These are phyloP conservation scores for Colletotrichum ledebouriae DNA, from an alignment of 2,329 filamentous ascomycete species.

Conservation along the genomic window DNA sequence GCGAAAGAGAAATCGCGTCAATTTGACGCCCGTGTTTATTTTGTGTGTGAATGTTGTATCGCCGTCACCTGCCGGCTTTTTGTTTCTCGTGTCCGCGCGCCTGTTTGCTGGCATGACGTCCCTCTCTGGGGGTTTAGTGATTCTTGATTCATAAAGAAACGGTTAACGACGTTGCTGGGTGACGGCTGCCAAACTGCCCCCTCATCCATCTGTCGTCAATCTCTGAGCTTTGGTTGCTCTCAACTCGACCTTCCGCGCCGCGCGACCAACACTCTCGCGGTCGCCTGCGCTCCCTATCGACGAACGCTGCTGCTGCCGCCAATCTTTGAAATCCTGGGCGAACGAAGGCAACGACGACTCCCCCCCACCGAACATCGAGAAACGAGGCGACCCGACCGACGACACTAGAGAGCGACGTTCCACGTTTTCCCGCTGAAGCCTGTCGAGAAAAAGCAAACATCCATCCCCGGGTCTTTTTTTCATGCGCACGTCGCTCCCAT, in stretches of 20 bases:
- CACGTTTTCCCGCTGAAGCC: slow-evolving; percentile 32
- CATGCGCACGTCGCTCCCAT: slow-evolving; percentile 8
- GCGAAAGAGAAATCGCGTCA: slow-evolving; percentile 8
- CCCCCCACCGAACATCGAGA: too few relatives aligned
- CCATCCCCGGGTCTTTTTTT: not conserved
- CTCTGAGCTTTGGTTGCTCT: not conserved
- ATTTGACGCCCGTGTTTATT: not conserved
- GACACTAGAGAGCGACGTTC: too few relatives aligned
- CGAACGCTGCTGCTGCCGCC: not conserved
- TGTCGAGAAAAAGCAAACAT: slow-evolving; percentile 33
- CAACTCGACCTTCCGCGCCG: not conserved
- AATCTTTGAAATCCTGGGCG: slow-evolving; percentile 17
- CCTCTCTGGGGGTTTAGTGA: not conserved
- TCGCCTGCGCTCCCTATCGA: not conserved
- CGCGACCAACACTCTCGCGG: slow-evolving; percentile 1
- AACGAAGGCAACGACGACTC: slow-evolving; percentile 10
- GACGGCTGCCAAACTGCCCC: slow-evolving; percentile 26
- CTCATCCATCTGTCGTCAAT: slow-evolving; percentile 1
- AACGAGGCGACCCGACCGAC: not conserved
- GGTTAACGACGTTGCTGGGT: slow-evolving; percentile 36
- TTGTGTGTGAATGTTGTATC: not conserved
- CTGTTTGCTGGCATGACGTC: slow-evolving; percentile 34
- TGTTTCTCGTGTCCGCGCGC: slow-evolving; percentile 1
- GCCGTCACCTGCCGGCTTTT: not conserved
- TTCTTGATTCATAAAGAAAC: slow-evolving; percentile 36